Evolutionary conservation across 2,329 filamentous ascomycete genomes (phyloP), one percentile per base, ranked within the genome.

Genomic region (Zalaria obscura): DNA sequence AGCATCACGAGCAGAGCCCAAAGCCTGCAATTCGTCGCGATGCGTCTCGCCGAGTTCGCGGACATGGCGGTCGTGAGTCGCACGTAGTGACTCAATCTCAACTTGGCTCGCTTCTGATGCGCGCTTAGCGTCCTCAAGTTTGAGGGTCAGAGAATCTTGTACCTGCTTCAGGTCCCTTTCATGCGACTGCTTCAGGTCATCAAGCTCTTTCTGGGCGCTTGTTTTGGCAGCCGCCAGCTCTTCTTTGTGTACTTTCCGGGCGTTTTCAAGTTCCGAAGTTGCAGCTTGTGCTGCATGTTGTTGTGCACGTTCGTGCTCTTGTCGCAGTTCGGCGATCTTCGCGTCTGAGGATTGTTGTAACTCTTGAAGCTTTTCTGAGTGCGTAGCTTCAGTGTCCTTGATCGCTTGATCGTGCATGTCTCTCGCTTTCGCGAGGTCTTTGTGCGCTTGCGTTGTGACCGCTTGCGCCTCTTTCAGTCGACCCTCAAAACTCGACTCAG

Each of bases 351-450:
- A 38, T 35, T 31, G 29, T 10, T 45, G 37, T 7, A 40, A 25
- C 9, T 40, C 38, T 27, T 45, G 34, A 4, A 45, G 10, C n/a
- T 43, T 37, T 36, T 40, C 36, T 35, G 38, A 32, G 18, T 38
- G 27, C 25, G 11, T 37, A 5, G 25, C 35, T 37, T 36, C 27
- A 28, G 40, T 29, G 11, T 42, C 38, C 33, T 40, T 42, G 37
- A 40, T 36, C 34, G 41, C 26, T 27, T 39, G 40, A 10, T 36
- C 38, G 11, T 41, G 35, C 5, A 34, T 38, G 5, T 36, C 11
- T 36, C 25, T 10, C 11, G 34, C 11, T 6, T 6, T 11, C 6
- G 34, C 11, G n/a, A 36, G 11, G 34, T 36, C 34, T 8, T 36
- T 6, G 11, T 11, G 34, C 11, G 25, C n/a, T 18, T 18, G 6